Evolutionary conservation across 148 eudicot genomes (phyloP), one percentile per base, ranked within the genome.

Genomic region (Cornus florida): DNA sequence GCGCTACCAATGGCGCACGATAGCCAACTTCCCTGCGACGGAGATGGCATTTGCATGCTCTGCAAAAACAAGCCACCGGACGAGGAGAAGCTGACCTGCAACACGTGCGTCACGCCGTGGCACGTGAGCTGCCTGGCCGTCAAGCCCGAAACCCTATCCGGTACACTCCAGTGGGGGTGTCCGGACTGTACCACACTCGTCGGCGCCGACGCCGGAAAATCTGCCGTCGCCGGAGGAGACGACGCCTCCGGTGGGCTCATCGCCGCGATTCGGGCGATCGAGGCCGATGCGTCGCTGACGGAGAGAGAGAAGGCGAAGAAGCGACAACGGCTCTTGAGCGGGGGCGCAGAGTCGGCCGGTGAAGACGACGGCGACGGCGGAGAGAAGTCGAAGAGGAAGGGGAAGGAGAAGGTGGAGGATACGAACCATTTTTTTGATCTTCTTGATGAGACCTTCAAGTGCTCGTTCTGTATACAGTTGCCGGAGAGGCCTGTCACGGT

Each of bases 401-500:
- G 75, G 74, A 67, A 74, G 71, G 75, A 70, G 33, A 84, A 70
- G 62, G 73, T 17, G 5, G 80, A 79, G 53, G 86, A 82, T 38
- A 85, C 56, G 79, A 85, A 83, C 62, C 91, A 83, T n/a, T 86
- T 92, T 22, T 70, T 92, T 62, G 82, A 74, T 4, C 80, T 94
- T 74, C 78, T 92, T 16, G 88, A 85, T 24, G 90, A 85, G 70
- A 86, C 81, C 69, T 84, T 91, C 28, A 90, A 90, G 16, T 94
- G 98, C 73, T 89, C 92, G 0, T 90, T 91, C 39, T 94, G 98
- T 84, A 88, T 91, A 90, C 91, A 86, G 76, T 85, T 95, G n/a
- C 98, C 96, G 32, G 96, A 91, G 35, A 89, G 95, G 60, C 98
- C 98, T 74, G 94, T 95, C 50, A 91, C 98, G 90, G 98, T 95